These are phyloP conservation scores for Artomyces pyxidatus DNA, from an alignment of 768 basidiomycete species.

Conservation along the genomic window DNA sequence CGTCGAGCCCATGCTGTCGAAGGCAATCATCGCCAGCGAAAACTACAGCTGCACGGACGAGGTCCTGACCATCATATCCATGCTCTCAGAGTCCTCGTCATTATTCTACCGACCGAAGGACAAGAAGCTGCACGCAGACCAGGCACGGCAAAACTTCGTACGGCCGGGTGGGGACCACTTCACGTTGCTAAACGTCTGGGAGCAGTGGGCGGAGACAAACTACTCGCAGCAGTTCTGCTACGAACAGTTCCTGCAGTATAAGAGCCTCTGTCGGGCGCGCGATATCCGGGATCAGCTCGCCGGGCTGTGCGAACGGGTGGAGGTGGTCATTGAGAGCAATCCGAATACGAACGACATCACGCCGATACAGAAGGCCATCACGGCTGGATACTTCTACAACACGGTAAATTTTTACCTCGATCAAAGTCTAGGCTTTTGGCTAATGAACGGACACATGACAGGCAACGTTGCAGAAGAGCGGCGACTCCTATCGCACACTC, in stretches of 20 bases:
- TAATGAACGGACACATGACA: conserved; percentile 21
- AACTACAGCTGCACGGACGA: conserved; percentile 93
- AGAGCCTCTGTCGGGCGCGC: conserved; percentile 87
- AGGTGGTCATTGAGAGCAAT: conserved; percentile 80
- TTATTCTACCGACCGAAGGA: conserved; percentile 97
- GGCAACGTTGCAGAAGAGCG: conserved; percentile 91
- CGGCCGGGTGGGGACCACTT: conserved; percentile 97
- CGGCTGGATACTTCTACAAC: conserved; percentile 94
- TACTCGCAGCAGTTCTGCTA: conserved; percentile 97
- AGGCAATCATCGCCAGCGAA: conserved; percentile 94
- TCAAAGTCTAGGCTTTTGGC: no score
- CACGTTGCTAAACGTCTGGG: conserved; percentile 95
- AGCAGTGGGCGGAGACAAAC: conserved; percentile 97
- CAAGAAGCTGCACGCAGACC: conserved; percentile 95
- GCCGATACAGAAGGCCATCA: conserved; percentile 91
- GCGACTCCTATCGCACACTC: conserved; percentile 93
- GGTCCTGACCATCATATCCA: conserved; percentile 93
- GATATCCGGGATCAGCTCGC: conserved; percentile 97
- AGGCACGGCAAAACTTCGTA: conserved; percentile 95
- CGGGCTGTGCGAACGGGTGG: conserved; percentile 92
- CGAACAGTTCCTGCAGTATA: conserved; percentile 92
- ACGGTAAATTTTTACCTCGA: no score
- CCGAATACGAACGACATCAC: conserved; percentile 91
- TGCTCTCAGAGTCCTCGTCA: conserved; percentile 93
- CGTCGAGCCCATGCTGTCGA: conserved; percentile 95